Evolutionary conservation across 805 yeast genomes (phyloP), one percentile per base, ranked within the genome.

Genomic region (Yarrowia keelungensis): DNA sequence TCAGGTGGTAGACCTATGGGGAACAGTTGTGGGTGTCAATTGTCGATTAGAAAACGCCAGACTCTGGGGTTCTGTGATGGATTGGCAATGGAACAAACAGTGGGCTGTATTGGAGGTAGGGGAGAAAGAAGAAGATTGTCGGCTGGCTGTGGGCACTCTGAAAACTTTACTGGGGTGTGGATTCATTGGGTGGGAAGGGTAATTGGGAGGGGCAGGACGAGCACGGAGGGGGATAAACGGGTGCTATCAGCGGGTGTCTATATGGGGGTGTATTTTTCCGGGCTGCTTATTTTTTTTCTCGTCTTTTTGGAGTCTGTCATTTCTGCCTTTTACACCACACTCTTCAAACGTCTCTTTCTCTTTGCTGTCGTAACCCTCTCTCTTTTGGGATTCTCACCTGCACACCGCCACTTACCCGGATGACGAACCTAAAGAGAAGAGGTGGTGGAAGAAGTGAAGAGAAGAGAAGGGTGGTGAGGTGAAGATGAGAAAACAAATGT

Each of bases 11-110:
- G 65, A 59, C 65, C 65, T 45, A 32, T 42, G 35, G 16, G 41
- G 32, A 59, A 59, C 65, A 59, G 65, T 26, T 43, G 65, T 42
- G 47, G n/a, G 47, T 59, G 65, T 59, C 65, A 59, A 59, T 59
- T 59, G 65, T 59, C 65, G 65, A 59, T 59, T 59, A 45, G 51
- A 59, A 59, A 45, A 59, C 65, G n/a, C 65, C 65, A 59, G 65
- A 43, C 35, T 43, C 65, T 45, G 65, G 65, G 14, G 65, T 59
- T 59, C 65, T 59, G 51, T 43, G 65, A 43, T 43, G 65, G 65
- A 59, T 59, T 26, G 65, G 65, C 65, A 59, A 59, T 59, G 45
- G 32, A 26, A 26, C 32, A 43, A 59, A 59, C 65, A 56, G 64
- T 42, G 45, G 39, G 65, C 65, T 59, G 65, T 45, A 19, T 35